Conservation (phyloP, 108 stramenopile genomes). For the Skeletonema tropicum region DNA sequence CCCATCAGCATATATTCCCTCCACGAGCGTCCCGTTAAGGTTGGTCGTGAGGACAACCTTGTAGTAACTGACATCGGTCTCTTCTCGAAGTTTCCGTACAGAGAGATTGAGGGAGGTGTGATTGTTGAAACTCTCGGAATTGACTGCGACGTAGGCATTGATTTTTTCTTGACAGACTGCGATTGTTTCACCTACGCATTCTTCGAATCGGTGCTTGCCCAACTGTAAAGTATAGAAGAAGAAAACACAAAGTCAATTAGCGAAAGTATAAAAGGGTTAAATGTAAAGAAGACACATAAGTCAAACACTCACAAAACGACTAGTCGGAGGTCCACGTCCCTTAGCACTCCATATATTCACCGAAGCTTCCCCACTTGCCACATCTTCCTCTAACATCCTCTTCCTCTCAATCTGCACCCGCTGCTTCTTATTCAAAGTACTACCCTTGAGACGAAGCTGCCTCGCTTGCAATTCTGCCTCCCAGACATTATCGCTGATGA, state of each 20-base stretch:
- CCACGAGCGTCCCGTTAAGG: neutral
- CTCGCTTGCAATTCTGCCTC: neutral
- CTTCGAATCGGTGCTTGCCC: constrained; percentile 27
- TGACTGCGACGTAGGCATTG: neutral
- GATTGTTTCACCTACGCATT: constrained; percentile 24
- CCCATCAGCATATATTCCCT: constrained; percentile 24
- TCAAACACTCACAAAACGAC: neutral
- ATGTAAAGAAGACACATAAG: too few relatives aligned
- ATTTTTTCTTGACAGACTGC: constrained; percentile 12
- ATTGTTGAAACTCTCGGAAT: neutral
- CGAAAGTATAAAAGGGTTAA: too few relatives aligned
- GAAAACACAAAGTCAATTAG: neutral
- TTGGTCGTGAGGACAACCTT: constrained; percentile 28
- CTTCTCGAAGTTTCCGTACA: constrained; percentile 26
- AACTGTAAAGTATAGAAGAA: neutral
- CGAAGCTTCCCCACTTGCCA: neutral
- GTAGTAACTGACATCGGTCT: constrained; percentile 27
- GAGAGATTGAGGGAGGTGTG: constrained; percentile 2
- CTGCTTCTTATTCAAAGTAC: neutral
- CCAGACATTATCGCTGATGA: neutral
- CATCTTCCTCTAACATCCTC: neutral
- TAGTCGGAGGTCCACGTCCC: neutral
- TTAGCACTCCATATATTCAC: neutral
- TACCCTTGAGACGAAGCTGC: neutral
- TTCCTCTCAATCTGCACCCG: neutral